phyloP scores from a whole-genome alignment of 2,329 filamentous ascomycete species.

The Arthrobotrys sinensis region DNA sequence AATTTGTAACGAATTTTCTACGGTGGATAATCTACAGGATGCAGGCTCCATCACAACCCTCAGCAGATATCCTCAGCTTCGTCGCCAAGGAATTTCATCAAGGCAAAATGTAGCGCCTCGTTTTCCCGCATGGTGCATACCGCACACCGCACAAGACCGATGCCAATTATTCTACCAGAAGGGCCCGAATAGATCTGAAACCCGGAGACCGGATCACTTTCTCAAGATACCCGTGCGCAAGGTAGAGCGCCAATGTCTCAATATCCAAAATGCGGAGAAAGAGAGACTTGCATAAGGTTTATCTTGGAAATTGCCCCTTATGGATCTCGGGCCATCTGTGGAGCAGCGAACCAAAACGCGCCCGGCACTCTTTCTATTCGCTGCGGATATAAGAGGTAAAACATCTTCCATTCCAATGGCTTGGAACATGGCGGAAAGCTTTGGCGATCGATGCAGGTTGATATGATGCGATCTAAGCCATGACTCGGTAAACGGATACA shows the following conservation, averaged over 20 bases:
- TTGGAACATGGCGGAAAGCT: conserved; percentile 53
- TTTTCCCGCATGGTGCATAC: conserved; percentile 10
- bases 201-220: conserved; percentile 38
- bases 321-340: conserved; percentile 6
- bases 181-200: conserved; percentile 39
- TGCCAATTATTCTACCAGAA: conserved; percentile 22
- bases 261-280: conserved; percentile 40
- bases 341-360: conserved; percentile 20
- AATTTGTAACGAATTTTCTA: conserved; percentile 17
- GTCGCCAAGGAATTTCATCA: conserved; percentile 34
- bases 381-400: conserved; percentile 58
- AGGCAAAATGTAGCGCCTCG: conserved; percentile 30
- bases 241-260: conserved; percentile 29
- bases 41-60: conserved; percentile 19
- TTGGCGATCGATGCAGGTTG: conserved; percentile 22
- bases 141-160: conserved; percentile 18
- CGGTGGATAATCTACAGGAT: conserved; percentile 7
- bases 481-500: conserved; percentile 32
- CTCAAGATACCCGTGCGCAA: conserved; percentile 31
- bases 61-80: conserved; percentile 18
- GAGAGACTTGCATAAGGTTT: conserved; percentile 30
- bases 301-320: conserved; percentile 31
- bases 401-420: conserved; percentile 60
- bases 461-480: conserved; percentile 28
- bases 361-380: conserved; percentile 33